Evolutionary conservation across 345 rosid species (phyloP).

Genomic region (Boechera stricta): DNA sequence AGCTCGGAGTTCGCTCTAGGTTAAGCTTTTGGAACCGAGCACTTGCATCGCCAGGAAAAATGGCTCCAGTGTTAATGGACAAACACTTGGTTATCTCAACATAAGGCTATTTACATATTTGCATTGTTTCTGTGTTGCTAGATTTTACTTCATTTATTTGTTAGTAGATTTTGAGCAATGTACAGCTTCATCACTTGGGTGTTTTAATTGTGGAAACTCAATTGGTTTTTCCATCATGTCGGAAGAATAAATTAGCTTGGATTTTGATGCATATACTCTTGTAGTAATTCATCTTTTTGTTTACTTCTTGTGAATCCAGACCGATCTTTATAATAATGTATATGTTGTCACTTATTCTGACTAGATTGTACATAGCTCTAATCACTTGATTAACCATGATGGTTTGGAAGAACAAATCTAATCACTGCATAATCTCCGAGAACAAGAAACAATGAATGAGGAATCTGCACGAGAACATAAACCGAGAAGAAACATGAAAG

Average conservation of each 20-base stretch:
- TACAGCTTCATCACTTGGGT: slow-evolving; percentile 35
- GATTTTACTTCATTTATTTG: slow-evolving; percentile 42
- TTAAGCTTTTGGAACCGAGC: slow-evolving; percentile 14
- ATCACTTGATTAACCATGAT: background rate
- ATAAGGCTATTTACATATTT: slow-evolving; percentile 32
- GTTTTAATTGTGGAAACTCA: slow-evolving; percentile 24
- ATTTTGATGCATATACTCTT: slow-evolving; percentile 38
- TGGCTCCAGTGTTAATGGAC: slow-evolving; percentile 15
- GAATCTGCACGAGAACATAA: too few relatives aligned
- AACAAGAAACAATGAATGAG: background rate
- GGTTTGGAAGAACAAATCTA: background rate
- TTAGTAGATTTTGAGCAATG: slow-evolving; percentile 43
- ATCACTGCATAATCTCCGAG: background rate
- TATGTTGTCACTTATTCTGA: too few relatives aligned
- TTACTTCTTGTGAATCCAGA: slow-evolving; percentile 24
- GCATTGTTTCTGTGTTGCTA: slow-evolving; percentile 42
- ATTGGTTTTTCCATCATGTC: slow-evolving; percentile 7
- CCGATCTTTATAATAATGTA: background rate
- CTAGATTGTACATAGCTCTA: background rate
- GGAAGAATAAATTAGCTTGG: slow-evolving; percentile 32
- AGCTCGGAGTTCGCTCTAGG: background rate
- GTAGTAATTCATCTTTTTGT: slow-evolving; percentile 25
- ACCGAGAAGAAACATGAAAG: too few relatives aligned
- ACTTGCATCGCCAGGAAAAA: slow-evolving; percentile 18
- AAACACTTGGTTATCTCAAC: slow-evolving; percentile 28